Conservation (phyloP, 768 basidiomycete genomes). For the Mrakia gelida region DNA sequence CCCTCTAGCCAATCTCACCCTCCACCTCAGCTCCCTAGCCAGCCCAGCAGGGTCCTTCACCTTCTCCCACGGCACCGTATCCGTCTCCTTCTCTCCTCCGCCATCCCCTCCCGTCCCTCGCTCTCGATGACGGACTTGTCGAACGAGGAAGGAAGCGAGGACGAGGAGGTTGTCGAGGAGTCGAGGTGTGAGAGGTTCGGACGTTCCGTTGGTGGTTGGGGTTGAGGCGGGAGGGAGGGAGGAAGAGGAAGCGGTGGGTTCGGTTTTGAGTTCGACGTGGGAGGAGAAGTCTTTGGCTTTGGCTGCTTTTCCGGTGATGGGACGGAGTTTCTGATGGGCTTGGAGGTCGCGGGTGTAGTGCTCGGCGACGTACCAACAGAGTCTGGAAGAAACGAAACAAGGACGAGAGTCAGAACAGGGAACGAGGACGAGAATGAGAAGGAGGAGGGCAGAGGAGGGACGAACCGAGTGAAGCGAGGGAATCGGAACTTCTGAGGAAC, state of each 20-base stretch:
- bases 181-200: conserved; percentile 48
- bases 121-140: conserved; percentile 61
- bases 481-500: conserved; percentile 91
- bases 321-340: conserved; percentile 44
- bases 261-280: conserved; percentile 8
- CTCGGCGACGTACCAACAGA: conserved; percentile 88
- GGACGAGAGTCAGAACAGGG: not conserved
- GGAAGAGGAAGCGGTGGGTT: not conserved
- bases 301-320: conserved; percentile 34
- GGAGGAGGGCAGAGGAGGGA: not conserved
- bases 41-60: conserved; percentile 76
- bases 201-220: not conserved
- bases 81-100: conserved; percentile 69
- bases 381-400: conserved; percentile 48
- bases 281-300: conserved; percentile 3
- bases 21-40: conserved; percentile 82
- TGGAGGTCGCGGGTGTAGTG: conserved; percentile 71
- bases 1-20: conserved; percentile 51
- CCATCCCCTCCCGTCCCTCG: conserved; percentile 62
- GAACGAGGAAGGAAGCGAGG: conserved; percentile 72
- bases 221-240: not conserved
- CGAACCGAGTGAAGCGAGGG: conserved; percentile 70
- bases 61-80: conserved; percentile 72
- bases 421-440: too few relatives aligned
- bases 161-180: conserved; percentile 66